Evolutionary conservation across 2,329 filamentous ascomycete genomes (phyloP), one percentile per base, ranked within the genome.

Genomic region (Penicillium glabrum): DNA sequence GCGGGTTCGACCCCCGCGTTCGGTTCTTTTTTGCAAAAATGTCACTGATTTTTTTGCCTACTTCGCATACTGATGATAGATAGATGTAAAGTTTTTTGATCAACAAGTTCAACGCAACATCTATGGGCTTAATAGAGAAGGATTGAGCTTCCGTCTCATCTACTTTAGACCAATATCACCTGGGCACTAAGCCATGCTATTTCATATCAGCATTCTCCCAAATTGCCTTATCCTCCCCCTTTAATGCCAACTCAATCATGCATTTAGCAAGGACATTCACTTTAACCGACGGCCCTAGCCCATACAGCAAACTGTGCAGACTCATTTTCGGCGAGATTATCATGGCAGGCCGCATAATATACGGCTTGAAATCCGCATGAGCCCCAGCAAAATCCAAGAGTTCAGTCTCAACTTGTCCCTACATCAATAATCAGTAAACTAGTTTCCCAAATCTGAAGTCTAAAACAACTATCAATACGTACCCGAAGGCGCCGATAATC

Each of bases 1-100:
- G 69, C 67, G 73, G 71, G 73, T 75, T 75, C 73, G 69, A 75
- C 67, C 73, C 72, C 72, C 73, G 70, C 72, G 72, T 75, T 73
- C 65, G 73, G 72, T 67, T 73, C 57, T 61, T 64, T 33, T 56
- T 61, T 66, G 29, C 2, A 31, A 14, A 5, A 13, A 14, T 13
- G 7, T 8, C 26, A 26, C 5, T 2, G 5, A 8, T 26, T 26
- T 26, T 26, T 29, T 29, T 27, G 26, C 27, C 27, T 24, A 24
- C 23, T 24, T 24, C 23, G 23, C 23, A n/a, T n/a, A 3, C 23
- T 24, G 4, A 24, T 24, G 23, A 24, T 24, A 19, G 23, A 24
- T 24, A 24, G 23, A 24, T 3, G 1, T 24, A 24, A 24, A 4
- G 23, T 24, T 24, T 24, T 5, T 3, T 26, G 5, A 26, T 4